phyloP scores from a whole-genome alignment of 225 moss, liverwort and hornwort genomes.

The Ulota crispa region DNA sequence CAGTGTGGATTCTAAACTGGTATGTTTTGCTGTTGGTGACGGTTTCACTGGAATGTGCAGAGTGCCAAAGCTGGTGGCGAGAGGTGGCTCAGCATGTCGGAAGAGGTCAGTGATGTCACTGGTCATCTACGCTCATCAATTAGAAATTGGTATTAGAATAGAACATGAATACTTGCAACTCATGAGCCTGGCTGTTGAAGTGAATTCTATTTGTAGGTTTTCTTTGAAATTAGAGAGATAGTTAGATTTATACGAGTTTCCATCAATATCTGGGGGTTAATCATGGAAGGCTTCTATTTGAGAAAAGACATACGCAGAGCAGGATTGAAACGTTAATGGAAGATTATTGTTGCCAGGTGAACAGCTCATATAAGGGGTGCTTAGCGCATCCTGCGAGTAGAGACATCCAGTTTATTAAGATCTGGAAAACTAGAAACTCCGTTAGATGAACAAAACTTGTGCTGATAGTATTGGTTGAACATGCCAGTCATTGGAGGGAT shows the following conservation, averaged over 20 bases:
- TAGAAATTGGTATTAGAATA: not conserved
- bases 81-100: slow-evolving; percentile 58
- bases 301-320: not conserved
- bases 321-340: not conserved
- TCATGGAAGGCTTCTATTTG: not conserved
- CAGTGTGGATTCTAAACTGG: not conserved
- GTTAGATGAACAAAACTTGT: not conserved
- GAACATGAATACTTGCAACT: not conserved
- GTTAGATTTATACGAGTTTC: not conserved
- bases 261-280: not conserved
- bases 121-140: not conserved
- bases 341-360: not conserved
- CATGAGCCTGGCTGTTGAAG: not conserved
- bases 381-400: not conserved
- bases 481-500: not conserved
- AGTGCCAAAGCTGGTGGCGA: slow-evolving; percentile 60
- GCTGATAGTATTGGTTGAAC: not conserved
- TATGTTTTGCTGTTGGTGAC: not conserved
- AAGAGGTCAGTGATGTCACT: slow-evolving; percentile 37
- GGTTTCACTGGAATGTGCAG: slow-evolving; percentile 30
- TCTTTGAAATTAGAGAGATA: not conserved
- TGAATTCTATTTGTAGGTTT: not conserved
- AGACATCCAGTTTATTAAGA: not conserved
- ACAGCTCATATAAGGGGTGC: not conserved
- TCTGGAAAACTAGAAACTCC: not conserved